Conservation (phyloP, 768 basidiomycete species). For the Suillus cothurnatus region DNA sequence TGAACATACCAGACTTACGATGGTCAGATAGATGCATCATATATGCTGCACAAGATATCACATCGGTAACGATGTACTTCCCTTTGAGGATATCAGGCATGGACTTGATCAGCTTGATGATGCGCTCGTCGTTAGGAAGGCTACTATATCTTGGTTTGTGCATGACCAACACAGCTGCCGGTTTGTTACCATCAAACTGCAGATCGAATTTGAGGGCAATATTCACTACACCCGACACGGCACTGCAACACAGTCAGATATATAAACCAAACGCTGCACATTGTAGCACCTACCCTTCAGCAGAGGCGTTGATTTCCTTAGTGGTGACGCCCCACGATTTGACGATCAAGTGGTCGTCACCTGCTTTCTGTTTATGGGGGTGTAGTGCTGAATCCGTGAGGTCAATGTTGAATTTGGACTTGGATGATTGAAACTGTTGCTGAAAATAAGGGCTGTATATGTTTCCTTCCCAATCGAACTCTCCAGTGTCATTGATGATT, state of each 20-base stretch:
- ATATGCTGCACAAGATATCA: background rate
- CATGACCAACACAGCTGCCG: slow-evolving; percentile 38
- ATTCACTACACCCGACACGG: slow-evolving; percentile 25
- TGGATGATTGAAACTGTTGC: background rate
- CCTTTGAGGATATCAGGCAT: background rate
- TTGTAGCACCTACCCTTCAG: slow-evolving; percentile 26
- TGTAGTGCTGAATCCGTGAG: slow-evolving; percentile 9
- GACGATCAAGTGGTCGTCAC: slow-evolving; percentile 25
- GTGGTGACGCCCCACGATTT: slow-evolving; percentile 26
- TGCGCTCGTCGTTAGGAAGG: slow-evolving; percentile 16
- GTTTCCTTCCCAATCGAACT: slow-evolving; percentile 26
- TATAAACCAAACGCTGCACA: background rate
- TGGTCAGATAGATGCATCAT: background rate
- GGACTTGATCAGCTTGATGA: background rate
- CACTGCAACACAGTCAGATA: background rate
- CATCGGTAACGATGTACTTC: background rate
- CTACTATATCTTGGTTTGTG: slow-evolving; percentile 22
- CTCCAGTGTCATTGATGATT: slow-evolving; percentile 21
- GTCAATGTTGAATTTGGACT: background rate
- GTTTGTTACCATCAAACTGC: slow-evolving; percentile 33
- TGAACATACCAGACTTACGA: background rate
- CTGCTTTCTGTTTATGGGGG: slow-evolving; percentile 12
- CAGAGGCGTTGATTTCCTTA: slow-evolving; percentile 8
- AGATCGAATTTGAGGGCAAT: slow-evolving; percentile 37
- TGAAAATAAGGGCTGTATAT: slow-evolving; percentile 19